These are phyloP conservation scores for Lactarius vividus DNA, from an alignment of 768 basidiomycete species.

Conservation along the genomic window DNA sequence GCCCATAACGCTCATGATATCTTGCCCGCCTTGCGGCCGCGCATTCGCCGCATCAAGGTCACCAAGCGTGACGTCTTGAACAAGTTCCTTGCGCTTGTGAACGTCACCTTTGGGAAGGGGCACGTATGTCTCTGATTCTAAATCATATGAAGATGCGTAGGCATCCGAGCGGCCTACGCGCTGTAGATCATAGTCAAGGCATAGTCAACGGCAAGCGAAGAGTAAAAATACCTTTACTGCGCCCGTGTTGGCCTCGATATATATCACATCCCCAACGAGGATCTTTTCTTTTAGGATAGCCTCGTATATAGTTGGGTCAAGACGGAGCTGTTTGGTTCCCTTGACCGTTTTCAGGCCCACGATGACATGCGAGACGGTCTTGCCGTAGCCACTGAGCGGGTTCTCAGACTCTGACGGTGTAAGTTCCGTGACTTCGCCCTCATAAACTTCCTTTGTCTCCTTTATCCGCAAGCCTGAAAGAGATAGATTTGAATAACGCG, in stretches of 20 bases:
- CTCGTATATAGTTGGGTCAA: slow-evolving; percentile 96
- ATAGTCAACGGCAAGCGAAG: not conserved
- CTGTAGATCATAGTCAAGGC: slow-evolving; percentile 39
- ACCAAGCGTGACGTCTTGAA: slow-evolving; percentile 92
- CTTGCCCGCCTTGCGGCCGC: slow-evolving; percentile 92
- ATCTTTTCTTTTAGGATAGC: slow-evolving; percentile 97
- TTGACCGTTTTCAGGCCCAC: slow-evolving; percentile 89
- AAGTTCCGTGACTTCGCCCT: slow-evolving; percentile 96
- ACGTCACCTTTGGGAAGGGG: slow-evolving; percentile 96
- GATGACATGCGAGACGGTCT: slow-evolving; percentile 97
- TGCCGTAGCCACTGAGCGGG: slow-evolving; percentile 95
- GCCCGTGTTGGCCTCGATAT: slow-evolving; percentile 90
- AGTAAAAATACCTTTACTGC: slow-evolving; percentile 77
- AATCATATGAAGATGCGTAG: slow-evolving; percentile 95
- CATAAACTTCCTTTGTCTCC: slow-evolving; percentile 98
- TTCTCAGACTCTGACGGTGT: slow-evolving; percentile 97
- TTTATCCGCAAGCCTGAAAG: slow-evolving; percentile 89
- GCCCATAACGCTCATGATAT: slow-evolving; percentile 98
- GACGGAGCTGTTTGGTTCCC: slow-evolving; percentile 86
- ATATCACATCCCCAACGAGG: slow-evolving; percentile 94
- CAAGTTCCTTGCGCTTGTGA: slow-evolving; percentile 92
- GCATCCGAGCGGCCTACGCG: slow-evolving; percentile 96
- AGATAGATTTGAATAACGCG: slow-evolving; percentile 1
- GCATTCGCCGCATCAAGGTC: slow-evolving; percentile 97
- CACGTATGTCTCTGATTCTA: slow-evolving; percentile 98